These are phyloP conservation scores for Vitis riparia DNA, from an alignment of 164 flowering plant species.

Conservation along the genomic window DNA sequence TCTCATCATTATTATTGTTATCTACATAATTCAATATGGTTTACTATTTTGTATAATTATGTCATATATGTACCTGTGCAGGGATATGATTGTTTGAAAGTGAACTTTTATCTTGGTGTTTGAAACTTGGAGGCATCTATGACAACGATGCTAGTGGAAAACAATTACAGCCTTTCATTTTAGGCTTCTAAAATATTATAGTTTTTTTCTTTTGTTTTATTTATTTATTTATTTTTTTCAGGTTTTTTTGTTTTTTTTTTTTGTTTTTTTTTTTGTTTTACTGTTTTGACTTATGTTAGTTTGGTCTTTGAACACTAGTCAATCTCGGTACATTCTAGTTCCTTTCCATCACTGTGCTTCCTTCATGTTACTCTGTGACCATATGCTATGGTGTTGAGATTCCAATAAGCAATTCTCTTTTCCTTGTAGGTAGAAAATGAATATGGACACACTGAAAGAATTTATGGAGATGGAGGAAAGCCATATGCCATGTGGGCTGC, in stretches of 20 bases:
- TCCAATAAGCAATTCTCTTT: not conserved
- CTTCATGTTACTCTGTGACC: not conserved
- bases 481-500: slow-evolving; percentile 94
- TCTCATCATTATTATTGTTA: no score
- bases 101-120: no score
- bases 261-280: not conserved
- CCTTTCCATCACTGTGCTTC: not conserved
- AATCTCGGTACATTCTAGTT: not conserved
- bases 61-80: not conserved
- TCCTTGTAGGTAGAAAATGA: slow-evolving; percentile 91
- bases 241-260: not conserved
- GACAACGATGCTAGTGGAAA: no score
- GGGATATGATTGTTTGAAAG: not conserved
- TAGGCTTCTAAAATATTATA: no score
- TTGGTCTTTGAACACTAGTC: not conserved
- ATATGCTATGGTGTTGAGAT: not conserved
- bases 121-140: no score
- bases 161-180: no score
- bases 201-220: no score
- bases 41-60: no score
- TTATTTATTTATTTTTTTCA: no score
- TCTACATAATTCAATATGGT: no score
- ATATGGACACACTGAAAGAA: slow-evolving; percentile 70
- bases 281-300: not conserved
- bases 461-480: slow-evolving; percentile 89